Base-by-base conservation (phyloP, 768 basidiomycete species). In the Suillus brevipes region DNA sequence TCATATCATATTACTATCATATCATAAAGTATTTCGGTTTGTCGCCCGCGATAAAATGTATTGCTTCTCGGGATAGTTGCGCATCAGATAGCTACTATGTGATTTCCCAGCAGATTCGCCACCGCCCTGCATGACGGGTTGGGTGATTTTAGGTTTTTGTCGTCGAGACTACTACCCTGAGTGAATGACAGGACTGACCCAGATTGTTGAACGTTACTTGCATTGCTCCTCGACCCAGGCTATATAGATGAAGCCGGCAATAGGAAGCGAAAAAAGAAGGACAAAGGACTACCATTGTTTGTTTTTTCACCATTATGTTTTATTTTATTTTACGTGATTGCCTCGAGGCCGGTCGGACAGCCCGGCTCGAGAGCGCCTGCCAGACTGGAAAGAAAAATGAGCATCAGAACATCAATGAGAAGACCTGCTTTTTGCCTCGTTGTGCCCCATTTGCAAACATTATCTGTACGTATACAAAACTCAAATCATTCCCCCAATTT, bases 401-500 rank as follows among this genome's bases (percentile, higher is more conserved):
- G 40, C 40, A 59, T 59, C 58, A 59, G 58, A 59, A 59, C 25
- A 59, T 59, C 58, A 59, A 59, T 59, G 58, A 42, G 58, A 59
- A 59, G 58, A 59, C 31, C 37, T n/a, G 5, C 53, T 58, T 60
- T 56, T 28, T 49, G 52, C 52, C 62, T 65, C 67, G 65, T 67
- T 65, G 64, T 62, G 60, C 57, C 56, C 56, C 56, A 58, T 58
- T 65, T 64, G 61, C 23, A 70, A 5, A 64, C 67, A 77, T 71
- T 75, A 75, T 65, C 68, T 64, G 73, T 74, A 68, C 66, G 71
- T 71, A 73, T 67, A 70, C 68, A 68, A 69, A 65, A 63, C 57
- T 43, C 13, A 14, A 40, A 71, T 68, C 38, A 40, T 59, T 50
- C 4, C 45, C 3, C 34, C 61, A 62, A 50, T 38, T 42, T 6